Base-by-base conservation (phyloP, 768 basidiomycete genomes). In the Lactifluus piperatus region DNA sequence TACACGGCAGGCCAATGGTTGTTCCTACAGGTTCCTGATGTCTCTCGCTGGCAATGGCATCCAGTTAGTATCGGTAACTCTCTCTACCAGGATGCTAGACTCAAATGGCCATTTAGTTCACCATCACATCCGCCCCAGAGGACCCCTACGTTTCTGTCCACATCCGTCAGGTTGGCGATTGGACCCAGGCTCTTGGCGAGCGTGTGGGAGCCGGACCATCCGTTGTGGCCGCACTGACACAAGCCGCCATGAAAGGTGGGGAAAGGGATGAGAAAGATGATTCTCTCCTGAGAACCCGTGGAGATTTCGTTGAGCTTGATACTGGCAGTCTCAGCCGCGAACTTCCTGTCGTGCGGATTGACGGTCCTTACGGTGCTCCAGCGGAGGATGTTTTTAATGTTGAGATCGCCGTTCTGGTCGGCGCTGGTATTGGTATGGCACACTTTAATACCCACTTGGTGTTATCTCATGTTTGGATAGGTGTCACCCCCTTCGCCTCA, bases 1-100 rank as follows among this genome's bases (percentile, higher is more conserved):
- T 94, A 97, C 73, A 86, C 85, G 50, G 81, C 91, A 32, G 92
- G 92, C 11, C 91, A 94, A 75, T 94, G 92, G 92, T 75, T 94
- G 27, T 94, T 91, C 76, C 74, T 94, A 64, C 87, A 92, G 67
- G 82, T 94, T 14, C 93, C 94, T 3, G 90, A 93, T 45, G 72
- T 97, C 11, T 94, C 91, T 44, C 71, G 67, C 20, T 84, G 79
- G 70, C 92, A 97, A 70, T 97, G 93, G 93, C 94, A 95, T 73
- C 94, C 94, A n/a, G 92, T 94, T 65, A 67, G 88, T 78, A n/a
- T 54, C 18, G 18, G 61, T 11, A n/a, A 5, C 11, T 53, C n/a
- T 53, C 32, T 32, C 26, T 32, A 9, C 39, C 24, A 8, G 46
- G 32, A 47, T 11, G 24, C 41, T 37, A 46, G n/a, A n/a, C 49